A percentile compares a stretch with the other conserved stretches of the same genome.
phyloP scores from a whole-genome alignment of 1,284 basidiomycete species.

The Pseudomicrostroma phylloplanum region DNA sequence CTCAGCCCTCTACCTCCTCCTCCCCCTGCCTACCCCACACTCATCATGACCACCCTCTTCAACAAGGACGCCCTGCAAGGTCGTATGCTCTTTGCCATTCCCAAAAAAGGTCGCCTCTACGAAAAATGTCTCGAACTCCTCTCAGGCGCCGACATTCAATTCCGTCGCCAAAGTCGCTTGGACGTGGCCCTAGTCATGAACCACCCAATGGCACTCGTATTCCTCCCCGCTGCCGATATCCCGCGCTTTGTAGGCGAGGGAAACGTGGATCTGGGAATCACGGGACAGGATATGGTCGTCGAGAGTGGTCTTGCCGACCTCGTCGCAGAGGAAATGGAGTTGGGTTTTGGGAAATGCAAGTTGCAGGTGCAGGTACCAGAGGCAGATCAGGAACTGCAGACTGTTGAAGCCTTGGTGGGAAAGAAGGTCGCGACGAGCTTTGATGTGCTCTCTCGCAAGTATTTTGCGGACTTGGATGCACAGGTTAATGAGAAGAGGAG shows the following conservation, averaged over 20 bases:
- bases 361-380: slow-evolving; percentile 94
- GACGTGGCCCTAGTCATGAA: slow-evolving; percentile 90
- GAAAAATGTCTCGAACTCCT: slow-evolving; percentile 86
- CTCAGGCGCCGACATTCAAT: slow-evolving; percentile 82
- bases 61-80: slow-evolving; percentile 55
- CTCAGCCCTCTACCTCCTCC: too few species aligned
- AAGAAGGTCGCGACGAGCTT: slow-evolving; percentile 92
- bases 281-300: slow-evolving; percentile 93
- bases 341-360: slow-evolving; percentile 90
- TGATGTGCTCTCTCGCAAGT: slow-evolving; percentile 73
- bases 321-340: slow-evolving; percentile 72
- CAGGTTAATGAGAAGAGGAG: slow-evolving; percentile 54
- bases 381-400: slow-evolving; percentile 56
- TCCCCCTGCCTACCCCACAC: too few species aligned
- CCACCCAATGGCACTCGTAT: slow-evolving; percentile 87
- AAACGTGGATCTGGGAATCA: slow-evolving; percentile 83
- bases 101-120: slow-evolving; percentile 92
- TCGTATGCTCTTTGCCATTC: slow-evolving; percentile 85
- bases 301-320: slow-evolving; percentile 66
- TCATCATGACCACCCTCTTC: slow-evolving; percentile 41
- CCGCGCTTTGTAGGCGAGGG: slow-evolving; percentile 98
- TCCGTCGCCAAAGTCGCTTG: slow-evolving; percentile 76
- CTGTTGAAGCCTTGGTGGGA: slow-evolving; percentile 73
- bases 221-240: slow-evolving; percentile 94
- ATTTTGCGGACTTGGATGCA: slow-evolving; percentile 69